phyloP scores from a whole-genome alignment of 2,329 filamentous ascomycete species.

The Cladosporium cucumerinum region DNA sequence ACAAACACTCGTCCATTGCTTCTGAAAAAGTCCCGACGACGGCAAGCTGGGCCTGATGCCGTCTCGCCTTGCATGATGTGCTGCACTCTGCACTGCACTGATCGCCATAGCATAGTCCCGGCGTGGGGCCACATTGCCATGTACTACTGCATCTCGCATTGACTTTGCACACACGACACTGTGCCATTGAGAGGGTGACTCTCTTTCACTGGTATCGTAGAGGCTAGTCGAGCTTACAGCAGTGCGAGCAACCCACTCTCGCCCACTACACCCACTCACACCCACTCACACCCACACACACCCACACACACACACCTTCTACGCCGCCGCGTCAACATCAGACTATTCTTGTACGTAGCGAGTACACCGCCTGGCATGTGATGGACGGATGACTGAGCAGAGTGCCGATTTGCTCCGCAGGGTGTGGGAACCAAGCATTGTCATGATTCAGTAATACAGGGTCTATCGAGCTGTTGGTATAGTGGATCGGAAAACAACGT shows the following conservation, averaged over 20 bases:
- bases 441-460: not conserved
- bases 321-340: not conserved
- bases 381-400: not conserved
- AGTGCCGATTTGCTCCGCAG: slow-evolving; percentile 1
- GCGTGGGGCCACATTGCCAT: not conserved
- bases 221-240: not conserved
- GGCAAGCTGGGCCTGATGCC: slow-evolving; percentile 4
- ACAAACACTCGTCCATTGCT: not conserved
- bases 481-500: not conserved
- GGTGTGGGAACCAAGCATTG: not conserved
- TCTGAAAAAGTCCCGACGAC: not conserved
- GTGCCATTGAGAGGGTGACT: not conserved
- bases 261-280: not conserved
- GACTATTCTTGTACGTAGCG: slow-evolving; percentile 3
- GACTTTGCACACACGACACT: not conserved
- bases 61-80: not conserved
- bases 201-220: not conserved
- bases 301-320: not conserved
- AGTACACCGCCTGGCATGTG: slow-evolving; percentile 12
- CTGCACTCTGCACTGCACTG: slow-evolving; percentile 7
- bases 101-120: slow-evolving; percentile 9
- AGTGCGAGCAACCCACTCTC: not conserved
- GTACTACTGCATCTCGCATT: slow-evolving; percentile 6
- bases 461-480: not conserved
- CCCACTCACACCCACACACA: not conserved